Evolutionary conservation across 1,284 basidiomycete genomes (phyloP), one percentile per base, ranked within the genome.

Genomic region (Sporisorium reilianum): DNA sequence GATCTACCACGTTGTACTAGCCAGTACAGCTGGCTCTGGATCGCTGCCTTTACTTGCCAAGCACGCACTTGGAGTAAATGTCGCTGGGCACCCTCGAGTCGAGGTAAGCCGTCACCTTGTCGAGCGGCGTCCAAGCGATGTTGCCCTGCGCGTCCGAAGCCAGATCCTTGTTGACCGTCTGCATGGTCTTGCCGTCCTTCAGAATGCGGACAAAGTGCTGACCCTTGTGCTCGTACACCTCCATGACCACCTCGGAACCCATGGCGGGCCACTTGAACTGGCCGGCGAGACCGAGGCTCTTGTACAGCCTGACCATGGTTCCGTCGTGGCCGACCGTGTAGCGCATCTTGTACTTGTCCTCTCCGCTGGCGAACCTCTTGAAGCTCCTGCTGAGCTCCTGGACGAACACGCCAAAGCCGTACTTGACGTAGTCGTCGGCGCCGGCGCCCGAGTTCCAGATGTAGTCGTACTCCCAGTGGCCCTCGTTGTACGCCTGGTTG

Each of bases 391-490:
- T 52, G 38, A 79, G 57, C 36, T 79, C 77, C 16, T 71, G 61
- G 12, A 73, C 45, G 4, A 79, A 75, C 14, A 69, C 68, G 12
- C 71, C 77, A 30, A 75, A 74, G 14, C 66, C 61, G 58, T 79
- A 79, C 46, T 59, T 64, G 42, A 75, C 71, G 45, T 78, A 79
- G 44, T 78, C 73, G 48, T 79, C 77, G 5, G 77, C 75, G 18
- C 53, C 49, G 9, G 58, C 26, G 16, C 63, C 64, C n/a, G 59
- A 64, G 61, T 79, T 79, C 75, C 77, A 79, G 58, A 79, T 79
- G 51, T 72, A 79, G 55, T 79, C 67, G 64, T 79, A 79, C 40
- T 79, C 77, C 75, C 70, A 78, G 55, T 75, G 64, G 36, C 77
- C 77, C 44, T 70, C 76, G 34, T 60, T 63, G 54, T 78, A 79